These are phyloP conservation scores for Arthrobotrys iridis DNA, from an alignment of 2,329 filamentous ascomycete genomes.

Conservation along the genomic window DNA sequence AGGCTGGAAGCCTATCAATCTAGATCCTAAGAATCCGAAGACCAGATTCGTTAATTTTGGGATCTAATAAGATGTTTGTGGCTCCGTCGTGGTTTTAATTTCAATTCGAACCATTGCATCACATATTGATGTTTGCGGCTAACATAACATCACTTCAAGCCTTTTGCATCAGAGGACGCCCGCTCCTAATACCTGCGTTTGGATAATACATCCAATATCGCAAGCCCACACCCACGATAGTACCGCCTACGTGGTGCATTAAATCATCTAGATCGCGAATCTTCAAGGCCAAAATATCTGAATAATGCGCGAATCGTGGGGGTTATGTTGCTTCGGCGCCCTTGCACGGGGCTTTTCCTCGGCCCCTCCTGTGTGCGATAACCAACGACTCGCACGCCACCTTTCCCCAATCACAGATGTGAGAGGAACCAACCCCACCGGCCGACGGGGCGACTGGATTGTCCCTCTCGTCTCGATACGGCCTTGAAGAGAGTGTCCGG, in stretches of 20 bases:
- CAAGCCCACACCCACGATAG: slow-evolving; percentile 2
- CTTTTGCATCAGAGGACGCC: slow-evolving; percentile 15
- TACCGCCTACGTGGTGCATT: slow-evolving; percentile 12
- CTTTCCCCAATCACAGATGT: slow-evolving; percentile 19
- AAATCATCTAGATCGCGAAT: slow-evolving; percentile 10
- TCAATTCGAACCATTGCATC: slow-evolving; percentile 27
- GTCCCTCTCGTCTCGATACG: slow-evolving; percentile 1
- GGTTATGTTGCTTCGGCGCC: slow-evolving; percentile 24
- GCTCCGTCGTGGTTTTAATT: slow-evolving; percentile 7
- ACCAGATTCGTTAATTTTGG: background rate
- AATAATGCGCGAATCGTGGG: background rate
- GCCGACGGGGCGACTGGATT: slow-evolving; percentile 42
- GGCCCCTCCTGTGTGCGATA: background rate
- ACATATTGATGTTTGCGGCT: slow-evolving; percentile 9
- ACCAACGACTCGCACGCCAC: slow-evolving; percentile 29
- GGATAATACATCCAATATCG: slow-evolving; percentile 15
- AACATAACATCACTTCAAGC: slow-evolving; percentile 1
- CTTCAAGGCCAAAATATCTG: background rate
- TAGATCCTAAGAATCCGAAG: background rate
- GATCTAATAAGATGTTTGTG: background rate
- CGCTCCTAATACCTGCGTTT: slow-evolving; percentile 28
- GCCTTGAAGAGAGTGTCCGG: background rate
- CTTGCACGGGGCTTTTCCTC: slow-evolving; percentile 40
- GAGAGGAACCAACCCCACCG: slow-evolving; percentile 8
- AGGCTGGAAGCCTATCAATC: slow-evolving; percentile 13